A percentile compares a stretch with the other conserved stretches of the same genome.
Evolutionary conservation across 306 rosid genomes (phyloP).

Genomic region (Gastrolobium bilobum): DNA sequence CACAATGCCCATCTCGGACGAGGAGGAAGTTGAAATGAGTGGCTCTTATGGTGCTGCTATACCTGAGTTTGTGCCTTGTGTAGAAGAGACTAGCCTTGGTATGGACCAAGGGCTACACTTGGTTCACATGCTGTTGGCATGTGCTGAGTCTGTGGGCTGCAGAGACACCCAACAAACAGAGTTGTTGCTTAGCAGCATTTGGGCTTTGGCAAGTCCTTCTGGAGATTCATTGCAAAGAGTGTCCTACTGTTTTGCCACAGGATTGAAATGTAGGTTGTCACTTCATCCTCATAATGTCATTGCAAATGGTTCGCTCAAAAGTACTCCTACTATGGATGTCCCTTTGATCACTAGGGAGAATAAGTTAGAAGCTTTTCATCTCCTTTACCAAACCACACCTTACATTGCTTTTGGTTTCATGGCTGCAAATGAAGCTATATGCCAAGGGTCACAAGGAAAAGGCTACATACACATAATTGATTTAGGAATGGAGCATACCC

Average conservation of each 20-base stretch:
- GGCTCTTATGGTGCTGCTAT: constrained; percentile 41
- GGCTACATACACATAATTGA: constrained; percentile 72
- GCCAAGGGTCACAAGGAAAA: constrained; percentile 69
- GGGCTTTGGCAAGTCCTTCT: constrained; percentile 63
- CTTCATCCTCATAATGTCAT: constrained; percentile 61
- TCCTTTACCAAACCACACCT: constrained; percentile 84
- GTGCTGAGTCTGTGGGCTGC: constrained; percentile 86
- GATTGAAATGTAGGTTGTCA: constrained; percentile 72
- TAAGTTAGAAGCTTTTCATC: constrained; percentile 73
- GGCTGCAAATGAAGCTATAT: constrained; percentile 86
- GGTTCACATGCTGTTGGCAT: constrained; percentile 79
- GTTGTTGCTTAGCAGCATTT: constrained; percentile 61
- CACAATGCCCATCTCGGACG: constrained; percentile 46
- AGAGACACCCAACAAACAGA: constrained; percentile 73
- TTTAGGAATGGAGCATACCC: constrained; percentile 73
- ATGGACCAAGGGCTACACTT: constrained; percentile 77
- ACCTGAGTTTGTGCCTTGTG: constrained; percentile 47
- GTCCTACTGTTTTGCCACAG: constrained; percentile 67
- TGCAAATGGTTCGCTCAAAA: constrained; percentile 54
- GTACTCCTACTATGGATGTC: constrained; percentile 40
- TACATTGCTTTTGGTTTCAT: constrained; percentile 75
- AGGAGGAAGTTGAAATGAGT: constrained; percentile 48
- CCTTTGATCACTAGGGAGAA: constrained; percentile 62
- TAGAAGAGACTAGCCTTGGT: constrained; percentile 53
- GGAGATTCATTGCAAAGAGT: constrained; percentile 86